Evolutionary conservation across 2,329 filamentous ascomycete species (phyloP).

Genomic region (Penicillium crustosum): DNA sequence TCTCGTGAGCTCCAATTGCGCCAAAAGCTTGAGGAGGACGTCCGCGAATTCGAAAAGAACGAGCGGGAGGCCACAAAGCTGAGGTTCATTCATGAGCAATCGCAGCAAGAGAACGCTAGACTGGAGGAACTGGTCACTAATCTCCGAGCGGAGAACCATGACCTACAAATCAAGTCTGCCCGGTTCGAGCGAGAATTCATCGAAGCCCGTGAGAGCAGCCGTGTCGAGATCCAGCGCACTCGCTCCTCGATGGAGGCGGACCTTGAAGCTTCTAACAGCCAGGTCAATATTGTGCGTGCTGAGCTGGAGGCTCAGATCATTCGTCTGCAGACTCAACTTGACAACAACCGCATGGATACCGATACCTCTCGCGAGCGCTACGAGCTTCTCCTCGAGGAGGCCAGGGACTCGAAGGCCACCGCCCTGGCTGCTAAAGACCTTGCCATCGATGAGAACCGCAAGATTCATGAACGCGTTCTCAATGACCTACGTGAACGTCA

Average conservation of each 20-base stretch:
- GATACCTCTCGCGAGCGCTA: constrained; percentile 78
- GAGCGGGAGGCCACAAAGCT: constrained; percentile 76
- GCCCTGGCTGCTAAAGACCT: constrained; percentile 57
- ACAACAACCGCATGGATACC: constrained; percentile 73
- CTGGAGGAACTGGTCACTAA: constrained; percentile 58
- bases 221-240: constrained; percentile 76
- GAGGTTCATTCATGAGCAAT: constrained; percentile 73
- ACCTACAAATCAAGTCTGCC: constrained; percentile 67
- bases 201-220: constrained; percentile 76
- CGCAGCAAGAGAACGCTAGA: constrained; percentile 60
- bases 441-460: constrained; percentile 58
- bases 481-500: constrained; percentile 76
- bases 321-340: constrained; percentile 71
- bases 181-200: constrained; percentile 79
- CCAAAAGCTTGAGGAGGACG: constrained; percentile 60
- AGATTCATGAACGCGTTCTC: constrained; percentile 69
- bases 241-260: constrained; percentile 77
- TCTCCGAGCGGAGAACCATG: constrained; percentile 59
- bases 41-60: constrained; percentile 63
- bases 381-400: constrained; percentile 82
- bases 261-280: constrained; percentile 77
- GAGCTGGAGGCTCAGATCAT: constrained; percentile 78
- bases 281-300: constrained; percentile 78
- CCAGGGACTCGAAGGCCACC: constrained; percentile 65
- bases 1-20: constrained; percentile 69